Percentiles rank a stretch among this genome's conserved stretches.
These are phyloP conservation scores for Conringia planisiliqua DNA, from an alignment of 345 rosid species.

Conservation along the genomic window DNA sequence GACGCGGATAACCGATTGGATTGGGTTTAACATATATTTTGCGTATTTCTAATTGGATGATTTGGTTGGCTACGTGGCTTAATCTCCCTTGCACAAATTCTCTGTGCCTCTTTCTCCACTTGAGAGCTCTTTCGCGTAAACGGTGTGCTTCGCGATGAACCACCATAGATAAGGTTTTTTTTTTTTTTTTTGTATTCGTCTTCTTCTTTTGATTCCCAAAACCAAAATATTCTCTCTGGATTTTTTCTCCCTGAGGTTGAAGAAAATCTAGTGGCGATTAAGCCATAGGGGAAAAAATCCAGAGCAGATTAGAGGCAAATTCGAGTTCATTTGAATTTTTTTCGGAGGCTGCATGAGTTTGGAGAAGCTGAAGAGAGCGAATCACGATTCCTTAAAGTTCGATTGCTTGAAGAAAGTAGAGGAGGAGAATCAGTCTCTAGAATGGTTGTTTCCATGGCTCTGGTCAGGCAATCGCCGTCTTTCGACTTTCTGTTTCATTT, in stretches of 20 bases:
- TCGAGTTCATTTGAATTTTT: neutral
- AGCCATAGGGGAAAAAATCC: neutral
- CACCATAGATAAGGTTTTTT: slow-evolving; percentile 34
- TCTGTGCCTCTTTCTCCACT: slow-evolving; percentile 1
- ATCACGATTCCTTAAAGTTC: slow-evolving; percentile 37
- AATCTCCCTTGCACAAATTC: slow-evolving; percentile 31
- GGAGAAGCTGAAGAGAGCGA: slow-evolving; percentile 19
- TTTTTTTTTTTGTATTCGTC: neutral
- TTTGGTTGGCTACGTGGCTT: slow-evolving; percentile 26
- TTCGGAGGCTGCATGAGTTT: slow-evolving; percentile 53
- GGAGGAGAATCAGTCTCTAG: neutral
- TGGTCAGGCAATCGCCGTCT: slow-evolving; percentile 39
- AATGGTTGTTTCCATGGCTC: slow-evolving; percentile 48
- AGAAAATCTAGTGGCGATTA: neutral
- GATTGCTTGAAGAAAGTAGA: slow-evolving; percentile 38
- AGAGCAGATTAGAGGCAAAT: neutral
- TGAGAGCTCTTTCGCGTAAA: slow-evolving; percentile 10
- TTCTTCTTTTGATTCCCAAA: neutral
- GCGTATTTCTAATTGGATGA: no score
- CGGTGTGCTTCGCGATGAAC: slow-evolving; percentile 30
- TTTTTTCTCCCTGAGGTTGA: neutral
- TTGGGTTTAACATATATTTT: no score
- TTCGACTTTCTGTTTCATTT: slow-evolving; percentile 29
- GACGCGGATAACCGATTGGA: no score
- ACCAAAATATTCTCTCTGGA: neutral